Evolutionary conservation across 2,329 filamentous ascomycete species (phyloP), one percentile per base, ranked within the genome.

Genomic region (Plenodomus biglobosus): DNA sequence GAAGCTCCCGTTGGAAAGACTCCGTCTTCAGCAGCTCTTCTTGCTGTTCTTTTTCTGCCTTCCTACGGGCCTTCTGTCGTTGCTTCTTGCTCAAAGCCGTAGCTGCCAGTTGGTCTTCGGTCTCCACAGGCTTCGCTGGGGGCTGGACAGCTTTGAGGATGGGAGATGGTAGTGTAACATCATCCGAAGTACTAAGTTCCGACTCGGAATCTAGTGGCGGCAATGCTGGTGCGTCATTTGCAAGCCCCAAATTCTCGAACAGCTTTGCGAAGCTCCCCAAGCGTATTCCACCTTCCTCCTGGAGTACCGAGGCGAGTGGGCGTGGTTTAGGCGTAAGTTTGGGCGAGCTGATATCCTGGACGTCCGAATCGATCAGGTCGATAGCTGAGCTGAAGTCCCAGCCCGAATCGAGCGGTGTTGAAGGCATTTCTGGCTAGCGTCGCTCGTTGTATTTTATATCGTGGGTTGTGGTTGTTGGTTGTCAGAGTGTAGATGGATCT

Each of bases 361-460:
- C 46, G 40, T 64, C 58, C 17, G 59, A 62, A 32, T 63, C 64
- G 56, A 76, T 69, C 32, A 78, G 66, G 32, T 75, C 69, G 45
- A 76, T 65, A 34, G 73, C 75, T n/a, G 73, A 67, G 48, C 73
- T 70, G 45, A 78, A 74, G 60, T 76, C 74, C 76, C 76, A 79
- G 37, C 72, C 65, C 46, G 69, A 70, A 44, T 68, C 64, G 38
- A 63, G 50, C 15, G 68, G 65, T 47, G 64, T 61, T 38, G 65
- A 65, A 53, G 66, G 67, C 69, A 73, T 73, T 46, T 47, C 46
- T 37, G 18, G 16, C 17, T 38, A 34, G 16, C 34, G 42, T 40
- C 37, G 19, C 21, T 27, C 30, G 21, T 42, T 32, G n/a, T n/a
- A n/a, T n/a, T n/a, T n/a, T n/a, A n/a, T n/a, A n/a, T n/a, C n/a